These are phyloP conservation scores for Wickerhamiella lipophila DNA, from an alignment of 805 yeast species.

Conservation along the genomic window DNA sequence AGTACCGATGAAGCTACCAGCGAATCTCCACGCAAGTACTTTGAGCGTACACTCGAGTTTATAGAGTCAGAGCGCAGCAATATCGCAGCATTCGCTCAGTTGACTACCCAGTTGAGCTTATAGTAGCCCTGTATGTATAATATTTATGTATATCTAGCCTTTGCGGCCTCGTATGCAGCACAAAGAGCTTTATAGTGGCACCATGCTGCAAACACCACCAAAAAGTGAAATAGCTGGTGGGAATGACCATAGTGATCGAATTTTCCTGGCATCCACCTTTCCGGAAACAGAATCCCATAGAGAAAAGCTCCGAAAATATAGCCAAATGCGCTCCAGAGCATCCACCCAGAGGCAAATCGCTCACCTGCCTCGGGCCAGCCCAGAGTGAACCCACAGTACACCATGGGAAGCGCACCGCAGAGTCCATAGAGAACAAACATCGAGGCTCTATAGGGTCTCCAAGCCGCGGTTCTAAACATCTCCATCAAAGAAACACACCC, in stretches of 20 bases:
- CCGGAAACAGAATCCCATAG: conserved; percentile 73
- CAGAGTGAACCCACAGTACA: conserved; percentile 37
- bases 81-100: conserved; percentile 40
- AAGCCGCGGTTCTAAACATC: conserved; percentile 52
- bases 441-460: conserved; percentile 64
- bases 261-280: conserved; percentile 46
- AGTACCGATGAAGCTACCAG: conserved; percentile 26
- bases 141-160: conserved; percentile 3
- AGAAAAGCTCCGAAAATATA: conserved; percentile 70
- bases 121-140: neutral
- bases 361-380: conserved; percentile 39
- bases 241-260: conserved; percentile 68
- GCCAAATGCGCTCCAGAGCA: conserved; percentile 55
- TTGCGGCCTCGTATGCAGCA: conserved; percentile 35
- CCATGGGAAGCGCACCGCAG: conserved; percentile 59
- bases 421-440: conserved; percentile 75
- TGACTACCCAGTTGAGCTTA: conserved; percentile 10
- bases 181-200: conserved; percentile 59
- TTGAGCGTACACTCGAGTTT: conserved; percentile 59
- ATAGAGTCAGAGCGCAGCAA: conserved; percentile 53
- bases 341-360: conserved; percentile 48
- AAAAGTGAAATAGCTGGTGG: conserved; percentile 70
- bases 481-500: conserved; percentile 50
- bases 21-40: conserved; percentile 39
- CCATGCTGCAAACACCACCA: conserved; percentile 63